Evolutionary conservation across 495 filamentous ascomycete genomes (phyloP), one percentile per base, ranked within the genome.

Genomic region (Neurospora cerealis): DNA sequence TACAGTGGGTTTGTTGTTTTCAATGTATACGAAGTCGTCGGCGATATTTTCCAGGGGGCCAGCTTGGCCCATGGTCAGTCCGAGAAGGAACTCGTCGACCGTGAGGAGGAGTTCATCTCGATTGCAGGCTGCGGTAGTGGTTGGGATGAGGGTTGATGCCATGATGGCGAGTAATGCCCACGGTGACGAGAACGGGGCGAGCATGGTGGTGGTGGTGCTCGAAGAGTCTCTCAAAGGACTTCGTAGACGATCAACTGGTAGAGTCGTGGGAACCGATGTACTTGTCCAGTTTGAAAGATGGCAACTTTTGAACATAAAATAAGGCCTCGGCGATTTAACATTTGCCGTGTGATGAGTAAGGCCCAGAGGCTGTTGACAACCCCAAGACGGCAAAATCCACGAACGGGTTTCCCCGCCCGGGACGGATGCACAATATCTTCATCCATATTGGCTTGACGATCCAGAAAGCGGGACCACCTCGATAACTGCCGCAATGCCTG

Each of bases 1-100:
- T 37, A 82, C 72, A 2, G 78, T 77, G 70, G 81, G 42, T 39
- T 72, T 74, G 76, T 81, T 80, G 73, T 82, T 81, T 28, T 80
- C 74, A 2, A 73, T 36, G 71, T 79, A 80, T 32, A 73, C 40
- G 70, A 72, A 78, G 71, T 70, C 74, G 34, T 24, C 41, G 15
- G 73, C 74, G 0, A 79, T 44, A 21, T 78, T 38, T 0, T 71
- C 41, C 17, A 34, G 0, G 24, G 24, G 54, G 6, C 0, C 54
- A 9, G 54, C 54, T 34, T 62, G 28, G 3, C 54, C 54, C 54
- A 62, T 62, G 54, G 54, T 62, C 28, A 62, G 28, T 1, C 54
- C 54, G 0, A 62, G 54, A 0, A 62, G 28, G 28, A 34, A 62
- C 0, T 34, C 28, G 15, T 9, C 2, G 7, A 62, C 54, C 19